phyloP scores from a whole-genome alignment of 23 red algal species.

The Gracilaria domingensis region DNA sequence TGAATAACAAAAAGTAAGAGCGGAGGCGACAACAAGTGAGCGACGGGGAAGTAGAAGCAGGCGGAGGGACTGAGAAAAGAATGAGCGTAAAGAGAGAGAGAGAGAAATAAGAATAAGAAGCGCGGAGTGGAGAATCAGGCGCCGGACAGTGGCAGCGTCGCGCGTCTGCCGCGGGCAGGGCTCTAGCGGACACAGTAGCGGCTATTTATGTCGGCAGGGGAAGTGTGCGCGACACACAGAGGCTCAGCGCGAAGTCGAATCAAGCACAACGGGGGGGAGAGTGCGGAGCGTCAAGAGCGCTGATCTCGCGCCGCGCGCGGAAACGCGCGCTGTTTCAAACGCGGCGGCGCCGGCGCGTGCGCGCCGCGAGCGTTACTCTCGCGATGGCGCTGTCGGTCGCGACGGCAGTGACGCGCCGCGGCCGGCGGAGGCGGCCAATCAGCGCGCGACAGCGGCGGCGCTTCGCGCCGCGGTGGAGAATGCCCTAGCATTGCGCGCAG shows the following conservation, averaged over 20 bases:
- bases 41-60: too few relatives aligned
- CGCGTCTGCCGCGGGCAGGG: not conserved
- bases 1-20: too few relatives aligned
- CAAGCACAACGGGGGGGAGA: not conserved
- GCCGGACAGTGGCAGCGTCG: not conserved
- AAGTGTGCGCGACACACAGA: not conserved
- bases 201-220: not conserved
- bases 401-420: too few relatives aligned
- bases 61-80: too few relatives aligned
- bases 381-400: too few relatives aligned
- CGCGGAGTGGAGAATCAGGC: not conserved
- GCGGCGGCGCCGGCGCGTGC: not conserved
- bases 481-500: not conserved
- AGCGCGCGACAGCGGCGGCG: not conserved
- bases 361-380: not conserved
- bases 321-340: not conserved
- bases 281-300: not conserved
- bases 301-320: constrained; percentile 1
- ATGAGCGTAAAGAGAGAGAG: too few relatives aligned
- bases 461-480: not conserved
- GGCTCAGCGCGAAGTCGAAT: not conserved
- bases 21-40: too few relatives aligned
- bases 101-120: constrained; percentile 8
- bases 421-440: not conserved
- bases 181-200: not conserved